These are phyloP conservation scores for Dryadomyces quercivorus DNA, from an alignment of 2,329 filamentous ascomycete species.

Conservation along the genomic window DNA sequence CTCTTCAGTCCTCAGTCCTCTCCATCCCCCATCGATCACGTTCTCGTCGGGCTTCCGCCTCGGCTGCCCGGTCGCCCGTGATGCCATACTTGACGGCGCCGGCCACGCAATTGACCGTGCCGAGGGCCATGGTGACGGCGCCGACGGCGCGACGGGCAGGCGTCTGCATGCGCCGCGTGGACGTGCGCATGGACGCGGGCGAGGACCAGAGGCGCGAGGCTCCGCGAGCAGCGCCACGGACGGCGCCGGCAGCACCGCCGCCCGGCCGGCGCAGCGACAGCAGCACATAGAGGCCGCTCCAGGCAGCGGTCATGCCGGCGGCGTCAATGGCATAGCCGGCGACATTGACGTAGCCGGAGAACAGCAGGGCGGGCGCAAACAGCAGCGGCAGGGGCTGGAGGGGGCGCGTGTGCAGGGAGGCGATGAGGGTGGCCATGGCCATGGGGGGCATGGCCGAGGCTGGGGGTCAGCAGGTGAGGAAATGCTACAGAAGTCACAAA, in stretches of 20 bases:
- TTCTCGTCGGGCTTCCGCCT: constrained; percentile 33
- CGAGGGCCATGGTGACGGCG: constrained; percentile 36
- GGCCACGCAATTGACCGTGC: constrained; percentile 32
- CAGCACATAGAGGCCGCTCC: constrained; percentile 44
- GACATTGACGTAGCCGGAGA: constrained; percentile 46
- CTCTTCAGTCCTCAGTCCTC: too few species aligned
- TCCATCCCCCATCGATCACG: constrained; percentile 36
- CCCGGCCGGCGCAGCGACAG: constrained; percentile 34
- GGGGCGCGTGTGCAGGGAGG: constrained; percentile 43
- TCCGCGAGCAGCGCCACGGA: background rate
- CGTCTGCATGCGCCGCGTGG: constrained; percentile 20
- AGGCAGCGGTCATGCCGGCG: constrained; percentile 42
- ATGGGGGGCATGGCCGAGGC: constrained; percentile 42
- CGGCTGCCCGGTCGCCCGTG: constrained; percentile 35
- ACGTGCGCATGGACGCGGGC: constrained; percentile 22
- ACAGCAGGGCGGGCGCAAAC: constrained; percentile 39
- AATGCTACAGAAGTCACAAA: background rate
- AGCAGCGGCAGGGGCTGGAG: constrained; percentile 36
- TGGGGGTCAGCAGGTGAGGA: constrained; percentile 18
- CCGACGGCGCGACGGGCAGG: constrained; percentile 35
- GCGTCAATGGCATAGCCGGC: constrained; percentile 45
- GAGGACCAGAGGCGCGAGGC: constrained; percentile 3
- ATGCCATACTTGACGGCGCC: constrained; percentile 37
- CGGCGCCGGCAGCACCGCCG: background rate
- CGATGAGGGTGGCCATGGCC: constrained; percentile 42